These are phyloP conservation scores for Plantago ovata DNA, from an alignment of 257 asterid genomes.

Conservation along the genomic window DNA sequence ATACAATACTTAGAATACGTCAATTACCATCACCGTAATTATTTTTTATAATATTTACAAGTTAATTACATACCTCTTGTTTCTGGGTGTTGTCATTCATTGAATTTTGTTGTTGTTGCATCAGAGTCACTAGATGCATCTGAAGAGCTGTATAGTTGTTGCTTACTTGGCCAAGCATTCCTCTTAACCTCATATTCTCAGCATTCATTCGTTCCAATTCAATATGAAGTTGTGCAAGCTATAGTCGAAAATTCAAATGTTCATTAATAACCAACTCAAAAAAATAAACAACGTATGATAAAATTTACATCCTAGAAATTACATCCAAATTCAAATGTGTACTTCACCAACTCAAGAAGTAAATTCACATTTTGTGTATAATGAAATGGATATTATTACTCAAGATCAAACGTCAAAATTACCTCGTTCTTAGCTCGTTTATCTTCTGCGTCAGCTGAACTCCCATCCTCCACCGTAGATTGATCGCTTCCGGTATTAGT, in stretches of 20 bases:
- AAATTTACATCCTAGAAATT: no score
- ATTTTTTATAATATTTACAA: not conserved
- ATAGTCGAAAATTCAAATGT: not conserved
- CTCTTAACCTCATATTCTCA: slow-evolving; percentile 72
- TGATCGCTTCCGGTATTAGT: slow-evolving; percentile 80
- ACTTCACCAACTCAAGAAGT: no score
- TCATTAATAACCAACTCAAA: not conserved
- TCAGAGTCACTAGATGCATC: slow-evolving; percentile 50
- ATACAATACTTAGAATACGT: not conserved
- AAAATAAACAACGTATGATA: not conserved
- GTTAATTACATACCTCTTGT: slow-evolving; percentile 27
- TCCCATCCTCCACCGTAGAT: slow-evolving; percentile 72
- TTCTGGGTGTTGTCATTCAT: slow-evolving; percentile 15
- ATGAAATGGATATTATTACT: no score
- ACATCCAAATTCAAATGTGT: no score
- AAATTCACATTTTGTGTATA: no score
- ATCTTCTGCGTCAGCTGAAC: slow-evolving; percentile 44
- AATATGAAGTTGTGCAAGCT: slow-evolving; percentile 59
- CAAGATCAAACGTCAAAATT: not conserved
- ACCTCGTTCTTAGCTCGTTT: slow-evolving; percentile 67
- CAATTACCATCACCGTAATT: not conserved
- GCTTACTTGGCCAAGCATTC: slow-evolving; percentile 66
- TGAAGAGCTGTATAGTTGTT: slow-evolving; percentile 55
- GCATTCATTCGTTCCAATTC: slow-evolving; percentile 58
- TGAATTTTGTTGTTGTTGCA: slow-evolving; percentile 35